These are phyloP conservation scores for Veloboletus limbatus DNA, from an alignment of 1,284 basidiomycete genomes.

Conservation along the genomic window DNA sequence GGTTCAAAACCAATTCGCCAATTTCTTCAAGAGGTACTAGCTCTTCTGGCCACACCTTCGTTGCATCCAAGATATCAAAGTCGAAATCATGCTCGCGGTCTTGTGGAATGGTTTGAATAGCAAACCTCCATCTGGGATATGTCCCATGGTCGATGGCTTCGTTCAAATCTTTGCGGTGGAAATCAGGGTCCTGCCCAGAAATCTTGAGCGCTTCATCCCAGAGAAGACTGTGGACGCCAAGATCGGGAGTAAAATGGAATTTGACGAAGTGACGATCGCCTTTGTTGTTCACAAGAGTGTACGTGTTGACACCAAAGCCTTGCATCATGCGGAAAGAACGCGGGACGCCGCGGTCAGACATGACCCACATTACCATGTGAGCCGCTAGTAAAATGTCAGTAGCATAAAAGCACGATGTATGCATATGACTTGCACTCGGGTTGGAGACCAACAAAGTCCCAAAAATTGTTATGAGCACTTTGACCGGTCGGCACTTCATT, in stretches of 20 bases:
- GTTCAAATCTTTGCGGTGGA: constrained; percentile 76
- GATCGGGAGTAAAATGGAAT: constrained; percentile 79
- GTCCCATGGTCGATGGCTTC: constrained; percentile 72
- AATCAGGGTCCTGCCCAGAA: constrained; percentile 77
- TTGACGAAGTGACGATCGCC: constrained; percentile 79
- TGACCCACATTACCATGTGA: constrained; percentile 81
- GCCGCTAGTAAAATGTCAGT: constrained; percentile 44
- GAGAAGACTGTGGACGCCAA: constrained; percentile 77
- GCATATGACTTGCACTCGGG: constrained; percentile 48
- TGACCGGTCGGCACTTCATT: constrained; percentile 68
- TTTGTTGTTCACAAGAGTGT: constrained; percentile 62
- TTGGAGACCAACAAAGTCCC: constrained; percentile 73
- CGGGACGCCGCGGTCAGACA: constrained; percentile 81
- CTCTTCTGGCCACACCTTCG: constrained; percentile 82
- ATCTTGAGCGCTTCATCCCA: constrained; percentile 89
- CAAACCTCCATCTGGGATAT: constrained; percentile 74
- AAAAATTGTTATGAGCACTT: constrained; percentile 79
- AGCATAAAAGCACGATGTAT: neutral
- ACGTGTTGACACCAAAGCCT: constrained; percentile 85
- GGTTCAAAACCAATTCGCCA: constrained; percentile 73
- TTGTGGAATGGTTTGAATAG: constrained; percentile 71
- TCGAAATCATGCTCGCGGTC: constrained; percentile 69
- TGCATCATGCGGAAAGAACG: constrained; percentile 85
- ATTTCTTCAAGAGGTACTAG: constrained; percentile 72
- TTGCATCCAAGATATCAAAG: constrained; percentile 84